Evolutionary conservation across 164 flowering plant species (phyloP).

Genomic region (Chimonanthus salicifolius): DNA sequence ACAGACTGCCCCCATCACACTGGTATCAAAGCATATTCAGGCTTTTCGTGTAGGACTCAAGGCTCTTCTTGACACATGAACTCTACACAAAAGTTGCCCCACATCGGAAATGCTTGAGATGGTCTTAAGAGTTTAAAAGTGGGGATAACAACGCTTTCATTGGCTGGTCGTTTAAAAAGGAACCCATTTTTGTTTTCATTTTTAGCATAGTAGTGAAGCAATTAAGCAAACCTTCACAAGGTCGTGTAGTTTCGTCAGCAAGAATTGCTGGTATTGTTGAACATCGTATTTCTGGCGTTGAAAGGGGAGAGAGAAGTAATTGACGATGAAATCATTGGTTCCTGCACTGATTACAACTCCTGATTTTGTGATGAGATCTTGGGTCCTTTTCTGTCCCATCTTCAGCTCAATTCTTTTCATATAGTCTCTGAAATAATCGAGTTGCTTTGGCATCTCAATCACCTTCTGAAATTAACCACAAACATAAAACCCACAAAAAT

Average conservation of each 20-base stretch:
- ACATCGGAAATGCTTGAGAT: too few relatives aligned
- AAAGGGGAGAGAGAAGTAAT: conserved; percentile 27
- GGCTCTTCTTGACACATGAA: too few relatives aligned
- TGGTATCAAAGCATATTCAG: too few relatives aligned
- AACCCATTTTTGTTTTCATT: too few relatives aligned
- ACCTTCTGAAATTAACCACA: conserved; percentile 6
- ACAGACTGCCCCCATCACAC: too few relatives aligned
- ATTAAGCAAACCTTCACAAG: conserved; percentile 27
- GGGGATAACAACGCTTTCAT: too few relatives aligned
- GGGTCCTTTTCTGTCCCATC: conserved; percentile 5
- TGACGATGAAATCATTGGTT: conserved; percentile 37
- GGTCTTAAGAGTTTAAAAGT: too few relatives aligned
- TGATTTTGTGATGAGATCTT: conserved; percentile 7
- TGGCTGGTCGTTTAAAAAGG: too few relatives aligned
- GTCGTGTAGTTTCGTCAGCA: conserved; percentile 17
- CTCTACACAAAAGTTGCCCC: too few relatives aligned
- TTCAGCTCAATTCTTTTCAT: not conserved
- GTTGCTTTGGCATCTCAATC: conserved; percentile 8
- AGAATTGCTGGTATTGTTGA: conserved; percentile 24
- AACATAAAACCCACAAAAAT: too few relatives aligned
- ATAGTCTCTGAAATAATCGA: conserved; percentile 15
- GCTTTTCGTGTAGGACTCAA: too few relatives aligned
- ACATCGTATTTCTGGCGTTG: conserved; percentile 14
- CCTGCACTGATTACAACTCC: conserved; percentile 26
- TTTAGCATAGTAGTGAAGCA: too few relatives aligned